These are phyloP conservation scores for Hemileccinum rubropunctum DNA, from an alignment of 768 basidiomycete genomes.

Conservation along the genomic window DNA sequence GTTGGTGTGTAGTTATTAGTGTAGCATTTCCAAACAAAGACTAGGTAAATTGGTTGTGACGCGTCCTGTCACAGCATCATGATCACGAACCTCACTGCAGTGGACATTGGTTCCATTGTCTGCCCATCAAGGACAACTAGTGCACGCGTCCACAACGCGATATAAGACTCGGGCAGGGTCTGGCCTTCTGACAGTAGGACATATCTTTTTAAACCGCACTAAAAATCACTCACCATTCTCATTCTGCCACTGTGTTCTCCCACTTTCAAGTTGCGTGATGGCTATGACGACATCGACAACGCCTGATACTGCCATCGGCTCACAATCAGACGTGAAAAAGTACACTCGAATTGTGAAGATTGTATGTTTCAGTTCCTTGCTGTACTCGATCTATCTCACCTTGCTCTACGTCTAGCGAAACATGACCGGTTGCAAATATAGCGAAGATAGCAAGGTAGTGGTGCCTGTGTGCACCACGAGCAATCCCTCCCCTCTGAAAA, in stretches of 20 bases:
- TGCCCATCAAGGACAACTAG: background rate
- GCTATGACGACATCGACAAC: background rate
- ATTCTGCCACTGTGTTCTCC: background rate
- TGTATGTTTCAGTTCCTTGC: background rate
- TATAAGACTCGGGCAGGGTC: background rate
- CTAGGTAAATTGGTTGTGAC: too few species aligned
- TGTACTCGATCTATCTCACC: background rate
- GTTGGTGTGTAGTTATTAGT: too few species aligned
- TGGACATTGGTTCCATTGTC: background rate
- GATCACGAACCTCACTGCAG: too few species aligned
- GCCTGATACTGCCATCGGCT: background rate
- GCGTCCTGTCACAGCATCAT: too few species aligned
- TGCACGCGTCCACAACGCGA: background rate
- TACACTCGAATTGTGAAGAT: background rate
- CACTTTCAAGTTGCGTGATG: background rate
- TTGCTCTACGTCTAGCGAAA: background rate
- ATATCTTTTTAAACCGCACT: background rate
- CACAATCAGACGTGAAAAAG: background rate
- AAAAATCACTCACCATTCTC: background rate
- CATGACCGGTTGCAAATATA: background rate
- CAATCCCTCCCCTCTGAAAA: constrained; percentile 3
- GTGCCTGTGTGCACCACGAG: background rate
- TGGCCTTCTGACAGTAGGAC: background rate
- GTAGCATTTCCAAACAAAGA: too few species aligned
- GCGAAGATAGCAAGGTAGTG: background rate